These are phyloP conservation scores for Litsea cubeba DNA, from an alignment of 164 flowering plant species.

Conservation along the genomic window DNA sequence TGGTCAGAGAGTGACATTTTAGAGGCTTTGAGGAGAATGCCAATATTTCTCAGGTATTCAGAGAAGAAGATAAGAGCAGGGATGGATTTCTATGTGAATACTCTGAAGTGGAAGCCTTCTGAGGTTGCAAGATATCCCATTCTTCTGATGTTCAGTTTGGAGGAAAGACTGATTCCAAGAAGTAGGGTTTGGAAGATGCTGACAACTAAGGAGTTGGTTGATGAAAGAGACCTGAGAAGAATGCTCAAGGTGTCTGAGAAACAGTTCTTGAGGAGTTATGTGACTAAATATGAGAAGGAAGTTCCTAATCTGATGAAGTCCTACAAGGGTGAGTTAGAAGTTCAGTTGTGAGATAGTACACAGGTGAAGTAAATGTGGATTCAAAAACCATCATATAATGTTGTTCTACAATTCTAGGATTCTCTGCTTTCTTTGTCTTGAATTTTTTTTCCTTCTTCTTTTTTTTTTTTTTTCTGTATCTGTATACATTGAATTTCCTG, in stretches of 20 bases:
- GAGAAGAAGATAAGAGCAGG: slow-evolving; percentile 6
- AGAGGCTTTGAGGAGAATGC: slow-evolving; percentile 8
- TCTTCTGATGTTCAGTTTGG: slow-evolving; percentile 5
- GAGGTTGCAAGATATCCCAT: not conserved
- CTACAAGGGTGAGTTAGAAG: slow-evolving; percentile 1
- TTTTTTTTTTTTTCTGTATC: no score
- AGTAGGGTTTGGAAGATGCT: slow-evolving; percentile 2
- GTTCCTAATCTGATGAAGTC: slow-evolving; percentile 3
- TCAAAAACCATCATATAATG: not conserved
- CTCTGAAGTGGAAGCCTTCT: not conserved
- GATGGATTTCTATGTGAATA: slow-evolving; percentile 11
- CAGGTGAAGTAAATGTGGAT: not conserved
- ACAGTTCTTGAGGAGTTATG: not conserved
- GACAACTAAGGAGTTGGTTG: slow-evolving; percentile 1
- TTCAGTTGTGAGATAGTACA: not conserved
- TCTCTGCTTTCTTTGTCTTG: no score
- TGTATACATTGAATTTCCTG: no score
- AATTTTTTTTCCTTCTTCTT: no score
- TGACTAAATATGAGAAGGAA: slow-evolving; percentile 1
- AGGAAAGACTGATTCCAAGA: slow-evolving; percentile 12
- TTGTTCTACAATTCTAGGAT: not conserved
- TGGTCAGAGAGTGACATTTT: slow-evolving; percentile 9
- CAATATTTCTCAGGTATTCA: not conserved
- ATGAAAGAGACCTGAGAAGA: not conserved
- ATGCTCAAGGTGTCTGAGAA: slow-evolving; percentile 1